Evolutionary conservation across 352 stramenopile genomes (phyloP), one percentile per base, ranked within the genome.

Genomic region (Globisporangium barbulae): DNA sequence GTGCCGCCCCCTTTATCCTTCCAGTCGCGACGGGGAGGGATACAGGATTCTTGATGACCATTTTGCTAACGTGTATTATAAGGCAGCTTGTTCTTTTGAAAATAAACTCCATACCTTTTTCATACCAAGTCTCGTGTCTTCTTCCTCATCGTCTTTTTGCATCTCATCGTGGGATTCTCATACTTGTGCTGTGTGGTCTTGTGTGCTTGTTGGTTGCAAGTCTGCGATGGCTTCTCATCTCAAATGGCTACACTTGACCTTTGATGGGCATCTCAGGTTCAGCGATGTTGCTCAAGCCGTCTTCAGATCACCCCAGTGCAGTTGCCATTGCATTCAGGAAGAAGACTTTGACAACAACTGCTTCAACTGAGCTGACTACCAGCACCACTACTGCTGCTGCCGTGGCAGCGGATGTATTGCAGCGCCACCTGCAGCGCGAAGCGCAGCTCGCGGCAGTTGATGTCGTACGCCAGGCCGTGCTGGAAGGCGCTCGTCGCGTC

Each of bases 1-100:
- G 76, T 83, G 72, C 68, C 74, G 67, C 67, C 70, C 70, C 73
- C 74, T 74, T 69, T 73, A 76, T 81, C 73, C 53, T 65, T 76
- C 71, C 62, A 65, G 61, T 61, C 53, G 66, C 65, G 76, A 64
- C 61, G 56, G 33, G 68, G 67, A 72, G 75, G 42, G 73, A 76
- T 77, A 74, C 65, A 59, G 63, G 56, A 59, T 55, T 61, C 50
- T 77, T 74, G 70, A 75, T 76, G 74, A 83, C 73, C 77, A 85
- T 83, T 85, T 85, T 85, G 77, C 77, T 81, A 77, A 72, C 67
- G 68, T 87, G 75, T 87, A 84, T 84, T 78, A 84, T 84, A 81
- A 86, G 76, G 78, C 75, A 84, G 78, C 75, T 71, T 60, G 59
- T 79, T 85, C 78, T 87, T 87, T 78, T 83, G 78, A 69, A 81